Conservation (phyloP, 1,284 basidiomycete genomes). For the Cryptococcus deneoformans region DNA sequence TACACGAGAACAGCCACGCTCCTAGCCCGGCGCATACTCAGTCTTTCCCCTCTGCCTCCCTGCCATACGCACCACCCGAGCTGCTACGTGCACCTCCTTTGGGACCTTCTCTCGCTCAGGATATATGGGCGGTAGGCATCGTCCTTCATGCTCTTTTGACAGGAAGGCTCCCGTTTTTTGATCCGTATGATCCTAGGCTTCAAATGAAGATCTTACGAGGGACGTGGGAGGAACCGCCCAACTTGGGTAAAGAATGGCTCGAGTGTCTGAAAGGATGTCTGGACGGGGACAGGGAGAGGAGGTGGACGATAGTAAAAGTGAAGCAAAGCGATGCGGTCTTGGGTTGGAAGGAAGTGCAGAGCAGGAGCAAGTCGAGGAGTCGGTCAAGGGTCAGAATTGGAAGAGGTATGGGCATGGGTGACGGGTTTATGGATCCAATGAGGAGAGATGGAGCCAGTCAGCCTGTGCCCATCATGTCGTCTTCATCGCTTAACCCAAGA, state of each 20-base stretch:
- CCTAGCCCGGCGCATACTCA: constrained; percentile 10
- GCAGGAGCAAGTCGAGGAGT: constrained; percentile 28
- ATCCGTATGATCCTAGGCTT: constrained; percentile 82
- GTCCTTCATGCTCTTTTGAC: constrained; percentile 79
- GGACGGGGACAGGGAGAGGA: constrained; percentile 56
- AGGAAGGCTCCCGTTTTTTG: constrained; percentile 75
- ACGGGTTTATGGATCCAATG: constrained; percentile 1
- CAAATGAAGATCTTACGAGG: constrained; percentile 88
- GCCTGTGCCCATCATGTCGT: constrained; percentile 12
- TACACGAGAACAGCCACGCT: not conserved
- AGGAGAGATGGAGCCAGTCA: constrained; percentile 4
- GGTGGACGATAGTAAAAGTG: constrained; percentile 74
- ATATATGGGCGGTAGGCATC: constrained; percentile 90
- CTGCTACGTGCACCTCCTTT: constrained; percentile 56
- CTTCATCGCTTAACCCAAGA: not conserved
- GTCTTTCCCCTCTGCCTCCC: constrained; percentile 71
- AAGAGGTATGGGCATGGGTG: not conserved
- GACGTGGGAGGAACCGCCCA: constrained; percentile 54
- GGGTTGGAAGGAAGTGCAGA: constrained; percentile 61
- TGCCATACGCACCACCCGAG: constrained; percentile 86
- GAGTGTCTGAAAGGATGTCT: constrained; percentile 72
- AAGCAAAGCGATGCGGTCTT: constrained; percentile 74
- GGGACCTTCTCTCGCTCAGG: constrained; percentile 60
- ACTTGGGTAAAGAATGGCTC: constrained; percentile 66
- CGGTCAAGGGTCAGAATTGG: constrained; percentile 15